phyloP scores from a whole-genome alignment of 495 filamentous ascomycete genomes.

The Hypomontagnella monticulosa region DNA sequence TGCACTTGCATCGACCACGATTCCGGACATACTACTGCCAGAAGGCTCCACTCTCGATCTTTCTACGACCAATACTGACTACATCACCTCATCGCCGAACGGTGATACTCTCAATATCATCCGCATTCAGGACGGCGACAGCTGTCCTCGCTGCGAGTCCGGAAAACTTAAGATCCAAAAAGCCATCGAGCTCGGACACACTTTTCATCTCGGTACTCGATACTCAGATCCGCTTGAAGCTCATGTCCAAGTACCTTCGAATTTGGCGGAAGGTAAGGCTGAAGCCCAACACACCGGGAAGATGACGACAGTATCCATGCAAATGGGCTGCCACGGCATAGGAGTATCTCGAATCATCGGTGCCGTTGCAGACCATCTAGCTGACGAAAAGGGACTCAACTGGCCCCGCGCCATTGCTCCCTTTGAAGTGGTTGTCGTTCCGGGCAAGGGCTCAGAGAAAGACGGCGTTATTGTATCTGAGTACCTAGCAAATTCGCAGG shows the following conservation, averaged over 20 bases:
- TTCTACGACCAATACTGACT: slow-evolving; percentile 37
- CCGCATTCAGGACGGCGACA: slow-evolving; percentile 71
- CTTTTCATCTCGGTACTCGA: slow-evolving; percentile 90
- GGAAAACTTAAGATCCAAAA: slow-evolving; percentile 72
- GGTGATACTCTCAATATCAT: slow-evolving; percentile 64
- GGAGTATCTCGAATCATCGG: slow-evolving; percentile 92
- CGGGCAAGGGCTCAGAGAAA: slow-evolving; percentile 59
- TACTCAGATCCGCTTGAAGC: slow-evolving; percentile 82
- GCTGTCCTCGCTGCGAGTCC: slow-evolving; percentile 72
- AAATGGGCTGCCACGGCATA: slow-evolving; percentile 98
- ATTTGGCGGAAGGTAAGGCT: slow-evolving; percentile 15
- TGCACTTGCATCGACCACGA: slow-evolving; percentile 12
- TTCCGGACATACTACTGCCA: slow-evolving; percentile 33
- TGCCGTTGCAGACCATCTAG: slow-evolving; percentile 78
- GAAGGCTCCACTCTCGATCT: slow-evolving; percentile 41
- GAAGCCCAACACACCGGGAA: slow-evolving; percentile 17
- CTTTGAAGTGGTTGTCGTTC: slow-evolving; percentile 79
- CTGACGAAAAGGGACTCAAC: slow-evolving; percentile 78
- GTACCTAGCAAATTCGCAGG: slow-evolving; percentile 47
- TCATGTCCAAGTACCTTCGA: slow-evolving; percentile 26
- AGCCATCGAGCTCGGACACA: slow-evolving; percentile 92
- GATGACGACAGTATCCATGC: slow-evolving; percentile 61
- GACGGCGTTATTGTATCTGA: slow-evolving; percentile 70
- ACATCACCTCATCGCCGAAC: slow-evolving; percentile 25
- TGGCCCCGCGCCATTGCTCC: slow-evolving; percentile 91